Conservation (phyloP, 2,329 filamentous ascomycete species). For the Cladorrhinum sp. region DNA sequence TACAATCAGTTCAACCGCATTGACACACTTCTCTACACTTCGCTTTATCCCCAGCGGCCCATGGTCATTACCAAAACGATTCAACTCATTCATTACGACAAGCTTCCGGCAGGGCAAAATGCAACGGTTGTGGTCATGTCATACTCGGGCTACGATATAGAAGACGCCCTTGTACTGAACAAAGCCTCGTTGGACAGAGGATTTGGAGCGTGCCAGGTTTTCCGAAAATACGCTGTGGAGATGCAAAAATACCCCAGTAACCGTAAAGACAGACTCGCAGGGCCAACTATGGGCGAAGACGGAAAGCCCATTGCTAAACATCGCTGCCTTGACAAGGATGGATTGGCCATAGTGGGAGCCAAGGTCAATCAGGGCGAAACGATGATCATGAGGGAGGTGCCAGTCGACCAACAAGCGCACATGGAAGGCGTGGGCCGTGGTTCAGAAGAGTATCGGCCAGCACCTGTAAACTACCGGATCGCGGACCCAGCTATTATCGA, state of each 20-base stretch:
- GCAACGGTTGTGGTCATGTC: slow-evolving; percentile 99
- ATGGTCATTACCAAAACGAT: slow-evolving; percentile 98
- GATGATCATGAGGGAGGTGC: slow-evolving; percentile 87
- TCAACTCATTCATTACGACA: slow-evolving; percentile 94
- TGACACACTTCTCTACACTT: slow-evolving; percentile 90
- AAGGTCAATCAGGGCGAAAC: slow-evolving; percentile 75
- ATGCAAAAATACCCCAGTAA: slow-evolving; percentile 88
- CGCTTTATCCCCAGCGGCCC: slow-evolving; percentile 95
- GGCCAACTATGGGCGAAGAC: slow-evolving; percentile 59
- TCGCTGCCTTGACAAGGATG: slow-evolving; percentile 75
- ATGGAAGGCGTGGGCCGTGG: slow-evolving; percentile 65
- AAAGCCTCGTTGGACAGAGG: slow-evolving; percentile 93
- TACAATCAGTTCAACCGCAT: slow-evolving; percentile 98
- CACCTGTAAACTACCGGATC: slow-evolving; percentile 74
- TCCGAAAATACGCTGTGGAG: slow-evolving; percentile 86
- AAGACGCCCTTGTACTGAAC: slow-evolving; percentile 94
- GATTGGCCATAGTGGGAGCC: slow-evolving; percentile 82
- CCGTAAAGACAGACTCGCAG: slow-evolving; percentile 63
- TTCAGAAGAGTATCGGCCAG: slow-evolving; percentile 62
- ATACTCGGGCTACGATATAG: slow-evolving; percentile 98
- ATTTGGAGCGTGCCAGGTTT: slow-evolving; percentile 96
- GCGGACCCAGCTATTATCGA: slow-evolving; percentile 87
- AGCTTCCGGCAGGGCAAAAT: slow-evolving; percentile 93
- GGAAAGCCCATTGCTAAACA: slow-evolving; percentile 65
- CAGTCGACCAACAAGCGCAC: slow-evolving; percentile 71